Conservation (phyloP, 2,329 filamentous ascomycete genomes). For the Aureobasidium mangrovei region DNA sequence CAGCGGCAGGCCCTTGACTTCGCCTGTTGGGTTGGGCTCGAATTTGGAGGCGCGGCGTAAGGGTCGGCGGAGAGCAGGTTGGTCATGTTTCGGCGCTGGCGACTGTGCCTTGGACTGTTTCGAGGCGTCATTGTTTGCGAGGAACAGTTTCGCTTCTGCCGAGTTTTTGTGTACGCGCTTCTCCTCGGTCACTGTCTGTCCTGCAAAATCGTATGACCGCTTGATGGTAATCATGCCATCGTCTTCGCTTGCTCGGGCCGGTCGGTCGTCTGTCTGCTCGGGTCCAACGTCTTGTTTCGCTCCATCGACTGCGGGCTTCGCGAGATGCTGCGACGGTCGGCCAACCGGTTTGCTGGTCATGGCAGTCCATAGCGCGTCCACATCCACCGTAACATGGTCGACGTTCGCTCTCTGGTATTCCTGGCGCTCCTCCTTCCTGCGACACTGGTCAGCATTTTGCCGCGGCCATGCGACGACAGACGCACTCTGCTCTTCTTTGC, state of each 20-base stretch:
- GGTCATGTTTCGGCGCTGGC: conserved; percentile 20
- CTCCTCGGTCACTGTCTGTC: conserved; percentile 45
- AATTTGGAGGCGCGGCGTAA: conserved; percentile 41
- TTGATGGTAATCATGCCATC: conserved; percentile 47
- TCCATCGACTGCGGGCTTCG: conserved; percentile 11
- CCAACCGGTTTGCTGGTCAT: conserved; percentile 36
- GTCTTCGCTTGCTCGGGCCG: conserved; percentile 17
- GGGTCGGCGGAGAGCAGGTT: conserved; percentile 30
- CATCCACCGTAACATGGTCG: conserved; percentile 46
- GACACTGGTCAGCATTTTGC: not conserved
- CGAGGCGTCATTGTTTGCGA: conserved; percentile 30
- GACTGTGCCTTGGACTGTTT: conserved; percentile 30
- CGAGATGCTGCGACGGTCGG: conserved; percentile 17
- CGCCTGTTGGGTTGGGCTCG: conserved; percentile 41
- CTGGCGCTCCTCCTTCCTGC: conserved; percentile 40
- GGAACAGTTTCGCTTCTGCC: conserved; percentile 46
- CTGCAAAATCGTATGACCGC: conserved; percentile 49
- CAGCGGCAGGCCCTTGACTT: conserved; percentile 37
- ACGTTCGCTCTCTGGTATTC: conserved; percentile 34
- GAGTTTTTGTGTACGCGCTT: conserved; percentile 45
- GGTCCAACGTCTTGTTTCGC: not conserved
- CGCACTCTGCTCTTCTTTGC: conserved; percentile 42
- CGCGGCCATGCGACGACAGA: conserved; percentile 1
- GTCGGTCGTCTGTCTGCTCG: conserved; percentile 16
- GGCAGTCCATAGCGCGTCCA: conserved; percentile 46